A percentile compares a stretch with the other conserved stretches of the same genome.
phyloP scores from a whole-genome alignment of 495 filamentous ascomycete genomes.

The Penicillium cosmopolitanum region DNA sequence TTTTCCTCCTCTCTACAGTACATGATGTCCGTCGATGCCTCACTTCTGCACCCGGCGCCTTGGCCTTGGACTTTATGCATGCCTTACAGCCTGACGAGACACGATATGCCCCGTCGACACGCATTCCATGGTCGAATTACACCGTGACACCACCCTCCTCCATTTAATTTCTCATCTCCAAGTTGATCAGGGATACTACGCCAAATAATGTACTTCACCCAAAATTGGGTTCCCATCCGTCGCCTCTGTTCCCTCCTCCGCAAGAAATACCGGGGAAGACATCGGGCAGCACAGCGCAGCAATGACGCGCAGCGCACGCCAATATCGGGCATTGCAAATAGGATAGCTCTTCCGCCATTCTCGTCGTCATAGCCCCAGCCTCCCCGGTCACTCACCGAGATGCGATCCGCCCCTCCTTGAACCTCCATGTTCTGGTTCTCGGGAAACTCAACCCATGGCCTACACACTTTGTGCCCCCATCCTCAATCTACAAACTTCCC shows the following conservation, averaged over 20 bases:
- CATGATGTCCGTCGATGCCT: slow-evolving; percentile 8
- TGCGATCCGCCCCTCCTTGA: slow-evolving; percentile 28
- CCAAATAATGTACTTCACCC: slow-evolving; percentile 9
- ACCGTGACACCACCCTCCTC: slow-evolving; percentile 32
- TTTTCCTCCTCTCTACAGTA: background rate
- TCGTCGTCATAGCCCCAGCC: slow-evolving; percentile 20
- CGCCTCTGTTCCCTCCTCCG: background rate
- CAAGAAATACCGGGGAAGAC: background rate
- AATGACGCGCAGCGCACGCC: slow-evolving; percentile 28
- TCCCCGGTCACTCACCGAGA: slow-evolving; percentile 12
- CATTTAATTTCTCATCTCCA: slow-evolving; percentile 3
- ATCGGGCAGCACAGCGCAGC: slow-evolving; percentile 26
- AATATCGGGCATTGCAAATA: slow-evolving; percentile 6
- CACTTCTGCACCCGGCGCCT: slow-evolving; percentile 9
- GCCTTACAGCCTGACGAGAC: slow-evolving; percentile 36
- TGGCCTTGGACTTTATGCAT: slow-evolving; percentile 22
- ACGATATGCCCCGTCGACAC: slow-evolving; percentile 29
- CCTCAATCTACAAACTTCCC: background rate
- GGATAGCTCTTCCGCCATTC: background rate
- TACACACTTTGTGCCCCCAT: background rate
- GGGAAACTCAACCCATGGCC: slow-evolving; percentile 5
- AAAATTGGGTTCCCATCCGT: slow-evolving; percentile 13
- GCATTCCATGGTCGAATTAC: slow-evolving; percentile 27
- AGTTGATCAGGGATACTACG: slow-evolving; percentile 17
- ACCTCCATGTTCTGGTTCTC: slow-evolving; percentile 13